Percentiles rank a stretch among this genome's conserved stretches.
These are phyloP conservation scores for Mycena chlorophos DNA, from an alignment of 768 basidiomycete genomes.

Conservation along the genomic window DNA sequence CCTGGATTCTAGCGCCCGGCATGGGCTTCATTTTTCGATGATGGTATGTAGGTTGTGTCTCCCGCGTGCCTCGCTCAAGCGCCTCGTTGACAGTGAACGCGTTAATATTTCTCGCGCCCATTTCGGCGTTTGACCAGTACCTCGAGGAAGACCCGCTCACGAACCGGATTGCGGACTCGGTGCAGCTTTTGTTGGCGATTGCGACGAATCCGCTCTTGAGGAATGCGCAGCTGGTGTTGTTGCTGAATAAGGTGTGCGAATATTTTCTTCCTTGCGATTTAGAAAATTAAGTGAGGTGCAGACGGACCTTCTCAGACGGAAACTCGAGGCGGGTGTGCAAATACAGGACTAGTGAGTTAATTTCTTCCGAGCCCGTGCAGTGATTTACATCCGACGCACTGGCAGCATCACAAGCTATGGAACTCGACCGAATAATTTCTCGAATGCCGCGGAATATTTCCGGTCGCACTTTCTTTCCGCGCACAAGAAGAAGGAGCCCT, in stretches of 20 bases:
- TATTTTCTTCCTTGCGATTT: too few relatives aligned
- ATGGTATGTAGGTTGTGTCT: conserved; percentile 49
- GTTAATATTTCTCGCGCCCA: conserved; percentile 84
- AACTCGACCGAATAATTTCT: conserved; percentile 67
- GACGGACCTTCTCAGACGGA: conserved; percentile 73
- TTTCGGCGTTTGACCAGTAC: conserved; percentile 89
- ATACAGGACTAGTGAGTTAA: conserved; percentile 72
- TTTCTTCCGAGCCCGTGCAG: conserved; percentile 5
- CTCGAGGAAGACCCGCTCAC: conserved; percentile 79
- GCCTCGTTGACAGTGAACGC: conserved; percentile 59
- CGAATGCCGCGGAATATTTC: conserved; percentile 76
- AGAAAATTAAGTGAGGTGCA: too few relatives aligned
- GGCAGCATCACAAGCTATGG: conserved; percentile 76
- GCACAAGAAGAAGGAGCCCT: conserved; percentile 64
- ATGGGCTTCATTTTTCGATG: conserved; percentile 86
- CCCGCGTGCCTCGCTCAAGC: not conserved
- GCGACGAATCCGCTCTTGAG: conserved; percentile 75
- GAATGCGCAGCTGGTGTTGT: conserved; percentile 69
- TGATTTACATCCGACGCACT: not conserved
- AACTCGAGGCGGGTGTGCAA: conserved; percentile 64
- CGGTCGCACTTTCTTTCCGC: conserved; percentile 81
- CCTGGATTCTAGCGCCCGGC: conserved; percentile 57
- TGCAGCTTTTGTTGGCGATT: conserved; percentile 74
- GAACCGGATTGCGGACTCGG: conserved; percentile 79
- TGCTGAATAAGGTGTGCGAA: conserved; percentile 71